Conservation (phyloP, 78 protist genomes). For the Dictyostelium firmibasis region DNA sequence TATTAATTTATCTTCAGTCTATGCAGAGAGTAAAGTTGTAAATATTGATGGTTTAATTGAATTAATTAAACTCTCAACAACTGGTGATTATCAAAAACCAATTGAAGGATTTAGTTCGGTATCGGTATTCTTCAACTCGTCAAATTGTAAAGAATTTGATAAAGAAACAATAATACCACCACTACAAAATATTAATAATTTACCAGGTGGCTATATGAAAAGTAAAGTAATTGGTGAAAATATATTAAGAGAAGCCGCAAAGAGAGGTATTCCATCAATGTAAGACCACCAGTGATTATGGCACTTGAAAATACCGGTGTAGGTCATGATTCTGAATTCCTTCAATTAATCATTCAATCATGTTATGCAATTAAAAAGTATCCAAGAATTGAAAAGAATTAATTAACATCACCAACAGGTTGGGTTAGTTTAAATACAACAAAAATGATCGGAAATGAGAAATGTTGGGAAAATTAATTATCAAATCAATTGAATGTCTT, state of each 20-base stretch:
- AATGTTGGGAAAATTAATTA: neutral
- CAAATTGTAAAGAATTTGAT: neutral
- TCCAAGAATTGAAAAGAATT: neutral
- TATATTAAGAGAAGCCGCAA: neutral
- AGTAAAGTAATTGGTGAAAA: constrained; percentile 35
- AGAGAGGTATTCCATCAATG: constrained; percentile 27
- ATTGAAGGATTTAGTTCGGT: neutral
- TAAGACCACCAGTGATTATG: neutral
- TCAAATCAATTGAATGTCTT: neutral
- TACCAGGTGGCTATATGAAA: constrained; percentile 28
- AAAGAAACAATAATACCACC: neutral
- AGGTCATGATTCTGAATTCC: neutral
- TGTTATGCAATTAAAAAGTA: neutral
- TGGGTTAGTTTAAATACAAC: neutral
- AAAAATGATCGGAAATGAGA: neutral
- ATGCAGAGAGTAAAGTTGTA: neutral
- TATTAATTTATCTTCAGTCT: neutral
- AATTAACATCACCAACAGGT: neutral
- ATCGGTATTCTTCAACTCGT: constrained; percentile 6
- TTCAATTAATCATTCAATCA: neutral
- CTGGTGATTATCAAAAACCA: neutral
- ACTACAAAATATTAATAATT: neutral
- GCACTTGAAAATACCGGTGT: neutral
- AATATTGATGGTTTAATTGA: neutral
- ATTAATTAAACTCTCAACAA: neutral